Conservation (phyloP, 2,329 filamentous ascomycete genomes). For the Alternaria solani region DNA sequence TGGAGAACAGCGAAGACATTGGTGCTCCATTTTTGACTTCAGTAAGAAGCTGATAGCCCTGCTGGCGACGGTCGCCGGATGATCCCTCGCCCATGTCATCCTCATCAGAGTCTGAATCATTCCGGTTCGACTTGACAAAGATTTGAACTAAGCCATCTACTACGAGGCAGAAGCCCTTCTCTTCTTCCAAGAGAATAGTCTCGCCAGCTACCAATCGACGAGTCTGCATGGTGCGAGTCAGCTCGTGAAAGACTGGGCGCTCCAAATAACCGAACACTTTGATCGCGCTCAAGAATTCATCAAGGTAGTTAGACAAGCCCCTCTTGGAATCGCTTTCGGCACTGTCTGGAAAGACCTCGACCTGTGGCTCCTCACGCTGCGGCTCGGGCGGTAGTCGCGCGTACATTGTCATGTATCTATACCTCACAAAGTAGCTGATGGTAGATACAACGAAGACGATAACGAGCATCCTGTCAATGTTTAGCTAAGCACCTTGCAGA, state of each 20-base stretch:
- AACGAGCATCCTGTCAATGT: constrained; percentile 63
- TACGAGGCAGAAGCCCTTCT: constrained; percentile 97
- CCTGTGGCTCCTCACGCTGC: constrained; percentile 91
- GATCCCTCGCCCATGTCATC: constrained; percentile 54
- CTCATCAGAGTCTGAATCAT: constrained; percentile 56
- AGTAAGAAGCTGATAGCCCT: constrained; percentile 92
- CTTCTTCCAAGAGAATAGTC: constrained; percentile 92
- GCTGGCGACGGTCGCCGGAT: constrained; percentile 70
- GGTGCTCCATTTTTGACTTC: constrained; percentile 98
- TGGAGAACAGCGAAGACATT: constrained; percentile 98
- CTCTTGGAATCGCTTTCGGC: constrained; percentile 90
- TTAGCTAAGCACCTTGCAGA: constrained; percentile 34
- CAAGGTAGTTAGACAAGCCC: constrained; percentile 92
- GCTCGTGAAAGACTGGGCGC: constrained; percentile 94
- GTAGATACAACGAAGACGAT: constrained; percentile 79
- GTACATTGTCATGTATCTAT: constrained; percentile 97
- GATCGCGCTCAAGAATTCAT: constrained; percentile 97
- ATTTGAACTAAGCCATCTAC: constrained; percentile 97
- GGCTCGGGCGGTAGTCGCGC: constrained; percentile 91
- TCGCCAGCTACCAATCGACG: constrained; percentile 95
- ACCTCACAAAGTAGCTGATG: constrained; percentile 91
- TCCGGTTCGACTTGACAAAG: constrained; percentile 85
- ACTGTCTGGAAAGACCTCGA: constrained; percentile 93
- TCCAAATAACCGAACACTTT: constrained; percentile 99
- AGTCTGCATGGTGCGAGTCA: constrained; percentile 98